Evolutionary conservation across 805 yeast species (phyloP), one percentile per base, ranked within the genome.

Genomic region (Huiozyma sinensis): DNA sequence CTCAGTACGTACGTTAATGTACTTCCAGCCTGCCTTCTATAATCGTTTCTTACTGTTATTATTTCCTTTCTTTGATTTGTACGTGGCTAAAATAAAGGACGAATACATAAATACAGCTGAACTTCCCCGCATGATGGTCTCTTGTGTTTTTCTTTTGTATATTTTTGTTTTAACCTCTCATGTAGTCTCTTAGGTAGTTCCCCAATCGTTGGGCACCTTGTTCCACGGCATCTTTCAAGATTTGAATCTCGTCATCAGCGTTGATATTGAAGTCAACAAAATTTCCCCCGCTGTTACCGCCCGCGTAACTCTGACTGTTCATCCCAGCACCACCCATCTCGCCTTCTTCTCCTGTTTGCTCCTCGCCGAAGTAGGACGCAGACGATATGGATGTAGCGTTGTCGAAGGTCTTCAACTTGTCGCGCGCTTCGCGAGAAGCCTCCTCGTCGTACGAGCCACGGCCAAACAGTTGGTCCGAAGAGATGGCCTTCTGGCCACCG

Each of bases 311-410:
- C 39, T 38, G 49, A n/a, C 31, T 36, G 12, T 13, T 24, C 28
- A 33, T 32, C 13, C n/a, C 28, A 8, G 31, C 7, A 40, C 39
- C 37, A 38, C 44, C 37, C 6, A 7, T 63, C 13, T 59, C 57
- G 31, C 57, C 56, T 10, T 56, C 67, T 24, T 60, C 65, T n/a
- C 61, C 67, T 40, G 72, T 73, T 50, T 83, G 81, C 29, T 79
- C 85, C 59, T 86, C 90, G 37, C 97, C 97, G 55, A 89, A 92
- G 66, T 92, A 92, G 7, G 92, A 79, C 33, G 89, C 75, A 1
- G 97, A 88, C 1, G 97, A 90, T 52, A 92, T 92, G 6, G 95
- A 77, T 39, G 84, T 81, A 1, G 97, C 95, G 44, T 90, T 92
- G 47, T 76, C 77, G 65, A 85, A 92, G 4, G 81, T 68, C 61